Evolutionary conservation across 495 filamentous ascomycete genomes (phyloP).

Genomic region (Penicillium crystallinum): DNA sequence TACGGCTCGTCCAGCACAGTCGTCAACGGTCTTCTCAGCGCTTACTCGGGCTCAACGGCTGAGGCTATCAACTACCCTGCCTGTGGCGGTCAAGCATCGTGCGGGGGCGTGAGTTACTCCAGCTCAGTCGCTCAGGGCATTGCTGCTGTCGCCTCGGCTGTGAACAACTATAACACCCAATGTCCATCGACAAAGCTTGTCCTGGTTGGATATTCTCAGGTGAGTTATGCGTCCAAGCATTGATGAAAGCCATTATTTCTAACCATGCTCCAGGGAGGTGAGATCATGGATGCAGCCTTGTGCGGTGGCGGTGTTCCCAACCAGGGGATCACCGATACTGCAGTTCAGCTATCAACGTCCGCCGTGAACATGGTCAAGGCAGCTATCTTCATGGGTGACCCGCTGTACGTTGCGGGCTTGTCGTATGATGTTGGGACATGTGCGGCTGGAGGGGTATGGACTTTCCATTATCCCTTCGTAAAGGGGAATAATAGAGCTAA

Average conservation of each 20-base stretch:
- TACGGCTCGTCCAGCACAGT: slow-evolving; percentile 49
- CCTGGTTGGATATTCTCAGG: slow-evolving; percentile 58
- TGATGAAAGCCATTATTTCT: not conserved
- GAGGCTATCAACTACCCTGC: slow-evolving; percentile 58
- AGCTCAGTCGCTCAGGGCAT: slow-evolving; percentile 49
- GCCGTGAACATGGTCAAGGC: slow-evolving; percentile 51
- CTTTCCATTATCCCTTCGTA: too few species aligned
- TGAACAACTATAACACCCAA: slow-evolving; percentile 47
- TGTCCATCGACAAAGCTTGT: slow-evolving; percentile 57
- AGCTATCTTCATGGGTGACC: slow-evolving; percentile 60
- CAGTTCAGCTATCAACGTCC: slow-evolving; percentile 41
- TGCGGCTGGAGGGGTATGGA: slow-evolving; percentile 49
- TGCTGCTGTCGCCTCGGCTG: slow-evolving; percentile 47
- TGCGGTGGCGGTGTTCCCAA: slow-evolving; percentile 56
- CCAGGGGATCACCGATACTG: slow-evolving; percentile 42
- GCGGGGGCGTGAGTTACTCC: slow-evolving; percentile 49
- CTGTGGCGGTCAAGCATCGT: slow-evolving; percentile 48
- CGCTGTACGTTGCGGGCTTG: slow-evolving; percentile 47
- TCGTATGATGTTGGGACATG: slow-evolving; percentile 60
- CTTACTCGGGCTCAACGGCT: slow-evolving; percentile 45
- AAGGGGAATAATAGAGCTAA: too few species aligned
- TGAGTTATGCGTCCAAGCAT: slow-evolving; percentile 12
- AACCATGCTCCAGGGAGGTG: slow-evolving; percentile 43
- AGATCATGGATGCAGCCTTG: slow-evolving; percentile 60
- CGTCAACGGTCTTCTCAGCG: slow-evolving; percentile 43